These are phyloP conservation scores for Neophaeococcomyces aloes DNA, from an alignment of 2,329 filamentous ascomycete genomes.

Conservation along the genomic window DNA sequence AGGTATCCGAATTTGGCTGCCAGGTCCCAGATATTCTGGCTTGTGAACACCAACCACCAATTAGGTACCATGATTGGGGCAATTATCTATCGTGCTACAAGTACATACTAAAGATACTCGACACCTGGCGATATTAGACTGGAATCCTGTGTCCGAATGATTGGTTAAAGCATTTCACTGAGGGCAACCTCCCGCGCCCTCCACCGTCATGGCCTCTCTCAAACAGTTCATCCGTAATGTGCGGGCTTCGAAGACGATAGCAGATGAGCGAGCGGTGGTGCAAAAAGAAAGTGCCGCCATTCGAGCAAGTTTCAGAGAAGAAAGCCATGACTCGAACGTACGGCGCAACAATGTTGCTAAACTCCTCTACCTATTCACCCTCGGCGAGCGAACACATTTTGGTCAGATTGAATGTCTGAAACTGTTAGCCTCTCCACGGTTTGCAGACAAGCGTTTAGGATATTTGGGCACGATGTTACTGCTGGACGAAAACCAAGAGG, in stretches of 20 bases:
- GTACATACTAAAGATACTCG: too few species aligned
- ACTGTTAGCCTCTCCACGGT: slow-evolving; percentile 87
- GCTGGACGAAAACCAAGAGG: slow-evolving; percentile 96
- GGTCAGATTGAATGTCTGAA: slow-evolving; percentile 99
- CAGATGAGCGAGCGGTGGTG: slow-evolving; percentile 94
- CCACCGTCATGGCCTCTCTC: slow-evolving; percentile 33
- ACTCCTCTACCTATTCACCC: slow-evolving; percentile 91
- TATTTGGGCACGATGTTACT: slow-evolving; percentile 94
- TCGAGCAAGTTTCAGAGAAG: slow-evolving; percentile 91
- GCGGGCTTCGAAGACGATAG: slow-evolving; percentile 95
- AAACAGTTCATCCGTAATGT: slow-evolving; percentile 99
- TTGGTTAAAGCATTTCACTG: not conserved
- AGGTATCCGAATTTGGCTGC: too few species aligned
- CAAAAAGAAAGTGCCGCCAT: slow-evolving; percentile 99
- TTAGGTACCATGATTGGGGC: too few species aligned
- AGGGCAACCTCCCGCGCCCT: slow-evolving; percentile 2
- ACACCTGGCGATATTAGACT: too few species aligned
- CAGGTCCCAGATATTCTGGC: too few species aligned
- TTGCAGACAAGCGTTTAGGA: slow-evolving; percentile 92
- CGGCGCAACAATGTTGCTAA: slow-evolving; percentile 99
- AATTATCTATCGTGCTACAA: too few species aligned
- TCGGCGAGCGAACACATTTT: slow-evolving; percentile 95
- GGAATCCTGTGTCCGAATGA: not conserved
- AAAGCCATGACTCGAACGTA: slow-evolving; percentile 83
- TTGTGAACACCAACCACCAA: too few species aligned